Evolutionary conservation across 495 filamentous ascomycete genomes (phyloP).

Genomic region (Talaromyces proteolyticus): DNA sequence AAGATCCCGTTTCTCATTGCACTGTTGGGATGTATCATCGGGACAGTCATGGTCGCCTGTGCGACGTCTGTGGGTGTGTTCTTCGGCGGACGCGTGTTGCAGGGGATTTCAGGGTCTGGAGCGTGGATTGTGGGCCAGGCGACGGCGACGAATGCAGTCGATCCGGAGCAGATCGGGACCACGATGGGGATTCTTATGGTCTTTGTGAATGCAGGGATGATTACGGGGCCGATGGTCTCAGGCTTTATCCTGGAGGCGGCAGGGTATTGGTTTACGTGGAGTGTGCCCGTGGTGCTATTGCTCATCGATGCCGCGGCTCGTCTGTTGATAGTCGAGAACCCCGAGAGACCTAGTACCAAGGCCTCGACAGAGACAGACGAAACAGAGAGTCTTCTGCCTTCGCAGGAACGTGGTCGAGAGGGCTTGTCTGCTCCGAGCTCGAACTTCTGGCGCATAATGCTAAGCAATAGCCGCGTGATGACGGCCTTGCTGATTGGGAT

Average conservation of each 20-base stretch:
- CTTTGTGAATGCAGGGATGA: constrained; percentile 15
- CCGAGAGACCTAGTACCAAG: neutral
- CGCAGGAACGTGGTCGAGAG: neutral
- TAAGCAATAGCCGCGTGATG: neutral
- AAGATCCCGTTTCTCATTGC: constrained; percentile 8
- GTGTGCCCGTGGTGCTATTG: constrained; percentile 14
- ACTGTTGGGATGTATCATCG: constrained; percentile 10
- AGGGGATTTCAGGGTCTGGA: constrained; percentile 12
- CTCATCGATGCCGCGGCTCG: constrained; percentile 17
- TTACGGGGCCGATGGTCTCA: constrained; percentile 15
- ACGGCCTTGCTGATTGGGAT: neutral
- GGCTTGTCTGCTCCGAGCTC: neutral
- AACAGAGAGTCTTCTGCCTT: neutral
- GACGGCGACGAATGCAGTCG: constrained; percentile 15
- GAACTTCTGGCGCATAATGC: neutral
- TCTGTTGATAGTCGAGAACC: constrained; percentile 19
- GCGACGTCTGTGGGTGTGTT: constrained; percentile 10
- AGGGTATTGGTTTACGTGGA: constrained; percentile 25
- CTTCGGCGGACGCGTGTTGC: constrained; percentile 14
- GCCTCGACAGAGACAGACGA: neutral
- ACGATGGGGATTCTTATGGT: constrained; percentile 12
- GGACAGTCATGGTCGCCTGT: constrained; percentile 16
- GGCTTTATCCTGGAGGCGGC: constrained; percentile 16
- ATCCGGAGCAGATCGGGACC: constrained; percentile 15
- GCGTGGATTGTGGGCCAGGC: constrained; percentile 20